Evolutionary conservation across 2,329 filamentous ascomycete genomes (phyloP).

Genomic region (Stachybotrys chlorohalonatus): DNA sequence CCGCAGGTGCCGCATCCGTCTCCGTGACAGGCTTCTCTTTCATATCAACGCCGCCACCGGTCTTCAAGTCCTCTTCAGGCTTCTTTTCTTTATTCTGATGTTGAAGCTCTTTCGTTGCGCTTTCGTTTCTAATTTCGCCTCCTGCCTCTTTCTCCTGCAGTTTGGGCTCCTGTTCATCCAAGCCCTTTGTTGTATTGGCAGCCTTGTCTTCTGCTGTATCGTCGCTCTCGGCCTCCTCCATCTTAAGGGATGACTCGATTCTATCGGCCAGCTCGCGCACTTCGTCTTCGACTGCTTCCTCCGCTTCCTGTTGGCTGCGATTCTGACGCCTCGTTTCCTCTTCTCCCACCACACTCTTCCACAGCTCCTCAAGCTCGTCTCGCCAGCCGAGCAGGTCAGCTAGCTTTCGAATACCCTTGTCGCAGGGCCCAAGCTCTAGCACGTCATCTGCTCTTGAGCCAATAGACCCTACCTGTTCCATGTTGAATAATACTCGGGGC

Average conservation of each 20-base stretch:
- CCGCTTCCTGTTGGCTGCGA: conserved; percentile 16
- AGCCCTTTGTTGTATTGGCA: neutral
- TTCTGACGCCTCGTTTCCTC: conserved; percentile 44
- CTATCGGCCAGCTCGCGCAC: conserved; percentile 28
- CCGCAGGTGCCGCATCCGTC: neutral
- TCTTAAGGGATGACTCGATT: conserved; percentile 22
- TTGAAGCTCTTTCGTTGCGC: neutral
- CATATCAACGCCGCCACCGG: no score
- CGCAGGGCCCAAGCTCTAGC: conserved; percentile 71
- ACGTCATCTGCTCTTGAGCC: conserved; percentile 79
- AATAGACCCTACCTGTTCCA: conserved; percentile 71
- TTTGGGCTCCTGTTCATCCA: neutral
- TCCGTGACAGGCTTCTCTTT: neutral
- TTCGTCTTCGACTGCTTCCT: conserved; percentile 32
- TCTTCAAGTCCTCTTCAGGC: no score
- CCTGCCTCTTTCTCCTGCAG: neutral
- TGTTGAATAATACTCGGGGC: conserved; percentile 80
- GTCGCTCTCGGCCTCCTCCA: conserved; percentile 13
- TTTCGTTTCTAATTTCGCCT: neutral
- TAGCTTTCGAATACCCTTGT: conserved; percentile 68
- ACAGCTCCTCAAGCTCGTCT: conserved; percentile 70
- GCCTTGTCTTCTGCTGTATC: conserved; percentile 2
- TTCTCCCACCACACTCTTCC: conserved; percentile 59
- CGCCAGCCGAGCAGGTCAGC: conserved; percentile 77
- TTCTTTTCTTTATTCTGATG: neutral